Conservation (phyloP, 371 early-diverging fungal species). For the Hamiltosporidium tvaerminnensis region DNA sequence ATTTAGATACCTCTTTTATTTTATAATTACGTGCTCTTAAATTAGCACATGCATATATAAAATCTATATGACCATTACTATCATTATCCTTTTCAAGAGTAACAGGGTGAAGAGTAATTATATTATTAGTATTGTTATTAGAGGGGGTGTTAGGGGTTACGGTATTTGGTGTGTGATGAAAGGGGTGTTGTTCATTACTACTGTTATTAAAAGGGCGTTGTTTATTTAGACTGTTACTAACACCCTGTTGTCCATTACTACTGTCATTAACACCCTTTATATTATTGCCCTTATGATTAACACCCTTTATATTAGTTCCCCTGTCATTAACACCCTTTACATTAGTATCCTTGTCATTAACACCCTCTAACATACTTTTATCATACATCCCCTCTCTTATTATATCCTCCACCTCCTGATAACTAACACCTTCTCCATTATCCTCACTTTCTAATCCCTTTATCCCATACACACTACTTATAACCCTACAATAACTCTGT, state of each 20-base stretch:
- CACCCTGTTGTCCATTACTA: neutral
- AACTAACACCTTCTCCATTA: no score
- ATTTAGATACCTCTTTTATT: conserved; percentile 73
- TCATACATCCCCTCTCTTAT: no score
- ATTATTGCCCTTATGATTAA: neutral
- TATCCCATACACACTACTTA: no score
- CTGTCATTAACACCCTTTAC: no score
- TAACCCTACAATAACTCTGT: conserved; percentile 24
- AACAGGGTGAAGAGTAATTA: conserved; percentile 54
- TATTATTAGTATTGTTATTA: no score
- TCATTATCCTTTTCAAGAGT: conserved; percentile 99
- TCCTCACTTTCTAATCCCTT: no score
- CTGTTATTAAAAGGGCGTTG: neutral
- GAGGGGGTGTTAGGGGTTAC: no score
- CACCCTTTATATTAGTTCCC: no score
- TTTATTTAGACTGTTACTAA: neutral
- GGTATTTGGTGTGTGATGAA: no score
- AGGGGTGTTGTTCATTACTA: neutral
- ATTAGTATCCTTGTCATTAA: no score
- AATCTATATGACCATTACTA: conserved; percentile 93
- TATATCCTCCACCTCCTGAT: neutral
- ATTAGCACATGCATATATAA: conserved; percentile 88
- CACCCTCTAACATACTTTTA: no score
- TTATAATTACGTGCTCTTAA: conserved; percentile 85
- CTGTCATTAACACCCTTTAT: neutral